A percentile compares a stretch with the other conserved stretches of the same genome.
Evolutionary conservation across 1,139 yeast species (phyloP).

Genomic region (Hemisphaericaspora subhashii): DNA sequence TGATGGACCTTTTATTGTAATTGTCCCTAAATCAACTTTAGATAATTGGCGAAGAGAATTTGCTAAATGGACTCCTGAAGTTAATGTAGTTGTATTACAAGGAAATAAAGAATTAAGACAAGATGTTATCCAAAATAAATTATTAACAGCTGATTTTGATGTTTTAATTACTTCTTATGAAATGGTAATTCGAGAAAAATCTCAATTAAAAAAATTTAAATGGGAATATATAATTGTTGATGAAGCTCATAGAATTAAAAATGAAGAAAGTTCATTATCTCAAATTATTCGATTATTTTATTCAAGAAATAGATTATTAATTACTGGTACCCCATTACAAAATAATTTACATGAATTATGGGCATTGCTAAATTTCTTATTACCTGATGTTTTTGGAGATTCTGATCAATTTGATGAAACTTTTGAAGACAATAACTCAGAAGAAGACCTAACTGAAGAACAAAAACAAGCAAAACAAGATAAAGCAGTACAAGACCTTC

Average conservation of each 20-base stretch:
- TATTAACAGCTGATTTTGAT: constrained; percentile 78
- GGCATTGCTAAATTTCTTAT: constrained; percentile 85
- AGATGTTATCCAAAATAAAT: constrained; percentile 54
- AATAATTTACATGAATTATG: constrained; percentile 93
- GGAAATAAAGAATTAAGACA: constrained; percentile 82
- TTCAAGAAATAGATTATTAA: constrained; percentile 78
- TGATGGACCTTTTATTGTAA: constrained; percentile 89
- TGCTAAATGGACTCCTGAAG: constrained; percentile 95
- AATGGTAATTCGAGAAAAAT: constrained; percentile 86
- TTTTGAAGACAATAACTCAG: constrained; percentile 18
- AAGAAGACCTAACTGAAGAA: constrained; percentile 26
- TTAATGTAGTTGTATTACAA: constrained; percentile 77
- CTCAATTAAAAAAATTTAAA: constrained; percentile 72
- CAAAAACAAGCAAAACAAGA: constrained; percentile 60
- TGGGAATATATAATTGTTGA: constrained; percentile 96
- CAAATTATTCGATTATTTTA: constrained; percentile 86
- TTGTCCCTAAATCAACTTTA: constrained; percentile 92
- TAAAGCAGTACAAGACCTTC: constrained; percentile 78
- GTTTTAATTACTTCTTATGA: constrained; percentile 90
- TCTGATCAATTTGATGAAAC: constrained; percentile 66
- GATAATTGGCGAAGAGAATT: constrained; percentile 97
- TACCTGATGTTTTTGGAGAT: constrained; percentile 95
- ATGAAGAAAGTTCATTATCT: constrained; percentile 86
- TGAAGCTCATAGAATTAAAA: constrained; percentile 96
- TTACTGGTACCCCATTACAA: constrained; percentile 96